Evolutionary conservation across 1,139 yeast species (phyloP), one percentile per base, ranked within the genome.

Genomic region (Kodamaea fungicola): DNA sequence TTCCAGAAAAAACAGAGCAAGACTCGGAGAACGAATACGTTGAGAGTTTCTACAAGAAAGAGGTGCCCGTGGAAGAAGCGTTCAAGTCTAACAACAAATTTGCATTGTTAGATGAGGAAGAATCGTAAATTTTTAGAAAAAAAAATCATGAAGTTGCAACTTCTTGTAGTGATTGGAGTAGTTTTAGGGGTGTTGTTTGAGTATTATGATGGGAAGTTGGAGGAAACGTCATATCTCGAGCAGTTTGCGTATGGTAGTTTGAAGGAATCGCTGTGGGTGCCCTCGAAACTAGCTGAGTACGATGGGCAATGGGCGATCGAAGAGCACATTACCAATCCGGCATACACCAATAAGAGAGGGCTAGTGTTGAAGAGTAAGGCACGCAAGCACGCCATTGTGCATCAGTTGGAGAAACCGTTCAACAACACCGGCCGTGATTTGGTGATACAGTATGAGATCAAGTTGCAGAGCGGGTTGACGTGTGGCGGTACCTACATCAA

Each of bases 401-500:
- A 77, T 38, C 62, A 71, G 46, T 70, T 88, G 34, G 75, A 74
- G 22, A 45, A 61, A 33, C 73, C 80, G 2, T 67, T 86, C 39
- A 74, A 75, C 55, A 63, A 82, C 57, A 71, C 66, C 16, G 73
- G 71, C 47, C 68, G 78, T 38, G 81, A 88, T 16, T 67, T 90
- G 46, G 96, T 90, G 7, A 62, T 88, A 32, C 97, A 89, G 62
- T 89, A 87, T 59, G 97, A 89, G 60, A 85, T 87, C 39, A 89
- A 88, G 64, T 62, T 83, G 31, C 96, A 89, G 62, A 68, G 79
- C 32, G 87, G 85, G 3, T 65, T 87, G 43, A 71, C 70, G 30
- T 89, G 97, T 62, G 95, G 95, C 34, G 97, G 97, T 36, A 89
- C 95, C 1, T 89, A 89, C 62, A 61, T 89, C 50, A 89, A 89